phyloP scores from a whole-genome alignment of 1,139 yeast species.

The Hyphopichia khmerensis region DNA sequence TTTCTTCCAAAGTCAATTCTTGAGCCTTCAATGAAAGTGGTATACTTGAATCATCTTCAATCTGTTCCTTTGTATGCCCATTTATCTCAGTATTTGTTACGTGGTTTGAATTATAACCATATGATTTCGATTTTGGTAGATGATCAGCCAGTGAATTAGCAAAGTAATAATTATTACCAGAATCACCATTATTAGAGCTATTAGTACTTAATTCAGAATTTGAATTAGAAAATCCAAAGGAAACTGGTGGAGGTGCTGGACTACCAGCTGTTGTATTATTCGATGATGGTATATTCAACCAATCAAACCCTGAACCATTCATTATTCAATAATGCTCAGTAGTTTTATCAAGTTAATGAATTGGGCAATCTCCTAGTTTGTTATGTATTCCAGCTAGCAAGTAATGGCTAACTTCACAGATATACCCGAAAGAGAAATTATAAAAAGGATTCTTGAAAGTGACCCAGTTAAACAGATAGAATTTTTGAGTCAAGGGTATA shows the following conservation, averaged over 20 bases:
- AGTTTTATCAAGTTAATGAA: not conserved
- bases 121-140: not conserved
- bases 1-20: constrained; percentile 62
- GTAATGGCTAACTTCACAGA: no score
- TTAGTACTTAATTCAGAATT: constrained; percentile 1
- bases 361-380: not conserved
- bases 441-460: no score
- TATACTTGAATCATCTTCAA: constrained; percentile 24
- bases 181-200: constrained; percentile 2
- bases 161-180: constrained; percentile 6
- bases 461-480: no score
- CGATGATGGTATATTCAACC: constrained; percentile 20
- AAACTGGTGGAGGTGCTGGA: constrained; percentile 21
- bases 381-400: not conserved
- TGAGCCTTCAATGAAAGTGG: constrained; percentile 64
- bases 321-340: no score
- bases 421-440: no score
- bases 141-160: constrained; percentile 15
- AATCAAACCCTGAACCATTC: constrained; percentile 20
- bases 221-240: constrained; percentile 14
- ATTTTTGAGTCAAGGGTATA: no score
- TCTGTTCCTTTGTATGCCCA: not conserved
- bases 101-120: no score
- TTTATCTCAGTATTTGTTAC: constrained; percentile 1
- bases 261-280: constrained; percentile 12